Evolutionary conservation across 768 basidiomycete genomes (phyloP).

Genomic region (Lactarius tabidus): DNA sequence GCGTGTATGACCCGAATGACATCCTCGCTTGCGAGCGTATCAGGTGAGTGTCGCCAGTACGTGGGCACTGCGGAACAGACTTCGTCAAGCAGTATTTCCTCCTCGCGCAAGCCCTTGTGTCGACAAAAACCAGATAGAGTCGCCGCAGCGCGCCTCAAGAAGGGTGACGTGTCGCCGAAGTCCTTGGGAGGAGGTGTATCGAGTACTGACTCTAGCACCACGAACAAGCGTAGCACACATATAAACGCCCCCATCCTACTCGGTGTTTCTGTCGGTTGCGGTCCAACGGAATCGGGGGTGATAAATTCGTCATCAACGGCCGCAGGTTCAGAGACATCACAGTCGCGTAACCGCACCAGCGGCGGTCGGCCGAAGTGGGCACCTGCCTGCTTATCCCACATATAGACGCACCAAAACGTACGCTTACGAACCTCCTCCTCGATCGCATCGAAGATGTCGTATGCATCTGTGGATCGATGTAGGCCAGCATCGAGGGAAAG

Average conservation of each 20-base stretch:
- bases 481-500: slow-evolving; percentile 86
- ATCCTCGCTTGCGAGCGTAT: slow-evolving; percentile 79
- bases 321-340: slow-evolving; percentile 85
- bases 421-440: slow-evolving; percentile 91
- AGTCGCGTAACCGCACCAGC: slow-evolving; percentile 81
- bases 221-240: slow-evolving; percentile 68
- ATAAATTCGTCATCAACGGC: slow-evolving; percentile 89
- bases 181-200: slow-evolving; percentile 72
- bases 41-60: slow-evolving; percentile 76
- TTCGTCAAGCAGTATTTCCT: slow-evolving; percentile 77
- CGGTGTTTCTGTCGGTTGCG: slow-evolving; percentile 67
- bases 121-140: slow-evolving; percentile 60
- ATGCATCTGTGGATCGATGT: slow-evolving; percentile 81
- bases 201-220: slow-evolving; percentile 84
- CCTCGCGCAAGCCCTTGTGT: slow-evolving; percentile 67
- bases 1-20: slow-evolving; percentile 88
- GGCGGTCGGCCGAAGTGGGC: slow-evolving; percentile 89
- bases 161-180: slow-evolving; percentile 64
- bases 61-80: slow-evolving; percentile 66
- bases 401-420: slow-evolving; percentile 95
- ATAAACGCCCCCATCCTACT: slow-evolving; percentile 82
- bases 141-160: slow-evolving; percentile 66
- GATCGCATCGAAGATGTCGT: slow-evolving; percentile 83
- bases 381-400: slow-evolving; percentile 92
- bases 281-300: slow-evolving; percentile 60